Percentiles rank a stretch among this genome's conserved stretches.
Evolutionary conservation across 169 alveolate genomes (phyloP).

Genomic region (Plasmodium berghei): DNA sequence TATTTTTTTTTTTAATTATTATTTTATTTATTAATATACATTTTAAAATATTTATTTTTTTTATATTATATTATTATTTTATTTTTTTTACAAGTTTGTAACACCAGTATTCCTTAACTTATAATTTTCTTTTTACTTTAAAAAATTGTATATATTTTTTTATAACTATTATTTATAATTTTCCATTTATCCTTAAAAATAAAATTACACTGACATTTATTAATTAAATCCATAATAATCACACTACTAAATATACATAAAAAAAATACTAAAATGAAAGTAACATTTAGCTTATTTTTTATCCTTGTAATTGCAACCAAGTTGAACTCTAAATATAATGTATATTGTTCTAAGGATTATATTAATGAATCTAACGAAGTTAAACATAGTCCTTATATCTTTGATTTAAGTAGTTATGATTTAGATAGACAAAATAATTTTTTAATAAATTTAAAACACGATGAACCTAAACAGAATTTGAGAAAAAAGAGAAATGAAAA

Average conservation of each 20-base stretch:
- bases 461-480: constrained; percentile 30
- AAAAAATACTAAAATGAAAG: constrained; percentile 20
- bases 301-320: constrained; percentile 40
- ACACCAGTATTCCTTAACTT: too few relatives aligned
- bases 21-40: not conserved
- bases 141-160: too few relatives aligned
- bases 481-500: constrained; percentile 30
- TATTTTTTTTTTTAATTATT: not conserved
- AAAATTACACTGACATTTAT: too few relatives aligned
- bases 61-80: too few relatives aligned
- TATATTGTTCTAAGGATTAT: constrained; percentile 5
- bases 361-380: constrained; percentile 1
- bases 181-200: too few relatives aligned
- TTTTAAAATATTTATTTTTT: not conserved
- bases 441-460: constrained; percentile 10
- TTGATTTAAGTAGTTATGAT: not conserved
- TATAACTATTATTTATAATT: too few relatives aligned
- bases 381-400: not conserved
- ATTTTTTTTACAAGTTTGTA: too few relatives aligned
- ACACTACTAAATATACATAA: too few relatives aligned
- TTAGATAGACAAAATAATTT: not conserved
- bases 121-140: too few relatives aligned
- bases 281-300: constrained; percentile 28
- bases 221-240: too few relatives aligned
- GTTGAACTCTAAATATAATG: constrained; percentile 9